Evolutionary conservation across 2,329 filamentous ascomycete genomes (phyloP), one percentile per base, ranked within the genome.

Genomic region (Zasmidium cellare): DNA sequence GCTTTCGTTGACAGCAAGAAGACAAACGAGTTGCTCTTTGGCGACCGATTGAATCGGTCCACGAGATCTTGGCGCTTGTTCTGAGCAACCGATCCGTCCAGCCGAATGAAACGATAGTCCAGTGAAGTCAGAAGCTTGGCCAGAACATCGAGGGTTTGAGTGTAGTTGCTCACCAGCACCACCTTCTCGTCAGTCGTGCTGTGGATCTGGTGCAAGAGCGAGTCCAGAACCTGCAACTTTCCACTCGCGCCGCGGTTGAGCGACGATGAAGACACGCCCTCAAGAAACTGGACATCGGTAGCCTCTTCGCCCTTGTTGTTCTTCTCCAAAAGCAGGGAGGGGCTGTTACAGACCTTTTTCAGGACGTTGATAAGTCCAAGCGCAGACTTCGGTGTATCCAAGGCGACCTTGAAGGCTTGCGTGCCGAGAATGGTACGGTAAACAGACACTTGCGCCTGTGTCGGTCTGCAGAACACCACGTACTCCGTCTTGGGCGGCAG

Each of bases 101-200:
- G 80, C 3, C 88, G 85, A n/a, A 88, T 77, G 68, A 83, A 88
- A 1, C 79, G 77, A 57, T 89, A 81, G 1, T 80, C 82, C 16
- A 87, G 77, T 1, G 84, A 83, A 1, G 79, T 76, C 3, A 90
- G 78, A 1, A 90, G 79, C 2, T 79, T 81, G 46, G 82, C 82
- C 3, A 91, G 81, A 60, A 90, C 79, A 65, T 88, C 85, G 9
- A 91, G 80, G 0, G 88, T 91, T 9, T 85, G 84, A 0, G 88
- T 91, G 69, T 89, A 90, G 68, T 90, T 90, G 19, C 87, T 90
- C n/a, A 91, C 87, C 9, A 91, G 78, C 9, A 91, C 86, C 22
- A 91, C 82, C 67, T 90, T 91, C 66, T 91, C 88, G 1, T 80
- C 75, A 0, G 87, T 89, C 0, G 78, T 83, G 1, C 77, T 81